Conservation (phyloP, 352 stramenopile genomes). For the Pythium angustatum region DNA sequence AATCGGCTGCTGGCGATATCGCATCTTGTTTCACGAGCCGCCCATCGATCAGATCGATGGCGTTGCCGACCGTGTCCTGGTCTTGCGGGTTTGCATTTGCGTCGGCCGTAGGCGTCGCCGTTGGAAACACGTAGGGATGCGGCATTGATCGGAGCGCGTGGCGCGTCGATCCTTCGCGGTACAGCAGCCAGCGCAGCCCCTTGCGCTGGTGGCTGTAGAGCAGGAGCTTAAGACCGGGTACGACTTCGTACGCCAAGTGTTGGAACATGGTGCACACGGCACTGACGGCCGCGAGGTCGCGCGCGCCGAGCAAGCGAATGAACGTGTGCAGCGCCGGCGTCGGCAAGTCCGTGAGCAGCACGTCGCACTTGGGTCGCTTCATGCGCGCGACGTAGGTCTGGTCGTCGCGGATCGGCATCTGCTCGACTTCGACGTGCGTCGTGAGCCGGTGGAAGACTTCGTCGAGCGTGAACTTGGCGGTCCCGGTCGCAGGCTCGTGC, state of each 20-base stretch:
- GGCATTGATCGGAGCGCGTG: conserved; percentile 10
- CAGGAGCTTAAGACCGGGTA: conserved; percentile 68
- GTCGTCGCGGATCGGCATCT: conserved; percentile 75
- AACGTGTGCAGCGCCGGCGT: conserved; percentile 56
- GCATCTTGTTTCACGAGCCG: conserved; percentile 33
- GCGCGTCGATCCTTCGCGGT: conserved; percentile 49
- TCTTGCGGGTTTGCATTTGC: conserved; percentile 6
- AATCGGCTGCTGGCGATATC: conserved; percentile 34
- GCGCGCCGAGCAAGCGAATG: conserved; percentile 60
- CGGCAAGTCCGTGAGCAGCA: conserved; percentile 72
- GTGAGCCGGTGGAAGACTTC: conserved; percentile 74
- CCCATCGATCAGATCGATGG: conserved; percentile 63
- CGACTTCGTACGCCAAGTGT: conserved; percentile 82
- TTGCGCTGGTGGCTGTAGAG: conserved; percentile 76
- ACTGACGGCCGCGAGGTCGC: conserved; percentile 59
- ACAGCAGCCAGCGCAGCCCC: conserved; percentile 80
- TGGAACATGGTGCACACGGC: conserved; percentile 74
- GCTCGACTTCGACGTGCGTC: conserved; percentile 50
- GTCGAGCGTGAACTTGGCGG: conserved; percentile 44
- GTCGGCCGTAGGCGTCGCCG: background rate
- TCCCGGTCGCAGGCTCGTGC: conserved; percentile 15
- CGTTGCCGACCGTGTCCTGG: conserved; percentile 18
- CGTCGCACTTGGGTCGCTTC: conserved; percentile 28
- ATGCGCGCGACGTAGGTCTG: conserved; percentile 59
- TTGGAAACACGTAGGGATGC: conserved; percentile 60